These are phyloP conservation scores for Lactarius hatsudake DNA, from an alignment of 768 basidiomycete species.

Conservation along the genomic window DNA sequence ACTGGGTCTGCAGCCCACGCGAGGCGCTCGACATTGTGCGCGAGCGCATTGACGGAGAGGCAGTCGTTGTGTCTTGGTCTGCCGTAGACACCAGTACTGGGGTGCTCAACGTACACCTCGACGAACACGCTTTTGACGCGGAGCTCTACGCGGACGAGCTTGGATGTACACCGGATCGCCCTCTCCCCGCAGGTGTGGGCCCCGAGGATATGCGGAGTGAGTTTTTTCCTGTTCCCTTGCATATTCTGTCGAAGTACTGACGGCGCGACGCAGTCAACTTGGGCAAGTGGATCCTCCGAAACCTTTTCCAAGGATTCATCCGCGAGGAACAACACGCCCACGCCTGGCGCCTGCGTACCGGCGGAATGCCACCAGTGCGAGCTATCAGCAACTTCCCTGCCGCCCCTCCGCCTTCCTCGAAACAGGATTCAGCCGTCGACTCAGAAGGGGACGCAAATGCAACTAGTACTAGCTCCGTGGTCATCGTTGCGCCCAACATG, in stretches of 20 bases:
- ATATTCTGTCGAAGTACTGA: background rate
- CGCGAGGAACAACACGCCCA: conserved; percentile 55
- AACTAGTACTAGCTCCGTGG: conserved; percentile 35
- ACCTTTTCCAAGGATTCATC: conserved; percentile 78
- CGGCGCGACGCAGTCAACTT: conserved; percentile 63
- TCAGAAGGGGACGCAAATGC: conserved; percentile 21
- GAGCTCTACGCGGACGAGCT: conserved; percentile 95
- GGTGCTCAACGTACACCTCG: conserved; percentile 81
- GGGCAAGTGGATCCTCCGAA: conserved; percentile 87
- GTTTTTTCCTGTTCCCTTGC: conserved; percentile 34
- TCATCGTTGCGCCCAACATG: conserved; percentile 58
- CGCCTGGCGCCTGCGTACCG: conserved; percentile 28
- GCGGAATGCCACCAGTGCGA: background rate
- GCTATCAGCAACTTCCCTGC: background rate
- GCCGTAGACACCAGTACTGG: conserved; percentile 88
- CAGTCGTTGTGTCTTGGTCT: conserved; percentile 81
- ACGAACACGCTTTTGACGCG: conserved; percentile 87
- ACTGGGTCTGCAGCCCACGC: conserved; percentile 60
- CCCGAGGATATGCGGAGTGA: conserved; percentile 79
- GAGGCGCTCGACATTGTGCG: conserved; percentile 86
- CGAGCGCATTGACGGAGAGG: conserved; percentile 94
- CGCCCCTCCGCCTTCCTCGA: conserved; percentile 8
- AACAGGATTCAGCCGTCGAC: background rate
- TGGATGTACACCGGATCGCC: conserved; percentile 46
- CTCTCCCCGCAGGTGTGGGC: conserved; percentile 49